Conservation (phyloP, 805 yeast genomes). For the Zygosaccharomyces gambellarensis region DNA sequence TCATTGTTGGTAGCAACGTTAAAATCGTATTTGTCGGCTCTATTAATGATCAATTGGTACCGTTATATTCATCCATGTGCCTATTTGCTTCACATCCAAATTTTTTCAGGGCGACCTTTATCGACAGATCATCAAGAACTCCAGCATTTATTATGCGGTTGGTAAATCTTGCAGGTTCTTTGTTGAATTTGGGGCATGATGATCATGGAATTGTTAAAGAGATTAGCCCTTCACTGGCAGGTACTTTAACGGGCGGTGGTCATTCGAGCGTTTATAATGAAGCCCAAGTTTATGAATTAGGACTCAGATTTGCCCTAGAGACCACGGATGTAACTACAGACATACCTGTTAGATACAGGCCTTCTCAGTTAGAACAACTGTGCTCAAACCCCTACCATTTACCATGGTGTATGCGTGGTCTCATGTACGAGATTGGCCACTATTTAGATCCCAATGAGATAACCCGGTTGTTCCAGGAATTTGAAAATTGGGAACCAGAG, state of each 20-base stretch:
- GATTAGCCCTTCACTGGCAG: slow-evolving; percentile 72
- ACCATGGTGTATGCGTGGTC: slow-evolving; percentile 91
- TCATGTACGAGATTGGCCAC: slow-evolving; percentile 59
- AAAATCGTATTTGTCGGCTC: slow-evolving; percentile 83
- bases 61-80: slow-evolving; percentile 82
- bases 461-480: slow-evolving; percentile 56
- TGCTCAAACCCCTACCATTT: slow-evolving; percentile 78
- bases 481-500: slow-evolving; percentile 84
- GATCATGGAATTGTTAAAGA: slow-evolving; percentile 88
- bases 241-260: slow-evolving; percentile 92
- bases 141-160: slow-evolving; percentile 76
- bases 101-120: slow-evolving; percentile 80
- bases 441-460: slow-evolving; percentile 56
- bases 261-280: slow-evolving; percentile 88
- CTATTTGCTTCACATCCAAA: slow-evolving; percentile 84
- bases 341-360: slow-evolving; percentile 34
- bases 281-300: slow-evolving; percentile 75
- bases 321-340: slow-evolving; percentile 56
- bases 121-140: slow-evolving; percentile 74
- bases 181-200: slow-evolving; percentile 70
- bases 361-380: slow-evolving; percentile 57
- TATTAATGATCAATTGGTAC: slow-evolving; percentile 89
- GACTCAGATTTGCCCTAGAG: slow-evolving; percentile 66
- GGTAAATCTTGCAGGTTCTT: slow-evolving; percentile 64
- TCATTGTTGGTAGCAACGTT: slow-evolving; percentile 62